Percentiles rank a stretch among this genome's conserved stretches.
These are phyloP conservation scores for Psophocarpus tetragonolobus DNA, from an alignment of 306 rosid species.

Conservation along the genomic window DNA sequence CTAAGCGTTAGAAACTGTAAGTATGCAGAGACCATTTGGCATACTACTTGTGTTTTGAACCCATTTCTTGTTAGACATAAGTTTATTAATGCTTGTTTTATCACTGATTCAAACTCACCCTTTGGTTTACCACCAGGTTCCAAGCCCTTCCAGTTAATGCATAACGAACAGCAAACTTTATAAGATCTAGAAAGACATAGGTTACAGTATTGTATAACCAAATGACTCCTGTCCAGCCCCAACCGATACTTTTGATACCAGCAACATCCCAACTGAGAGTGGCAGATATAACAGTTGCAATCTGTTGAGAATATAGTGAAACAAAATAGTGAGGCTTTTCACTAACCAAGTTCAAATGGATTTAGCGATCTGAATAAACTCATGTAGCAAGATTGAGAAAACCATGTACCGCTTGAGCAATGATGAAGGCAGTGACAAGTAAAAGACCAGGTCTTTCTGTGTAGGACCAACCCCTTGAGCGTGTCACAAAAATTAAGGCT, in stretches of 20 bases:
- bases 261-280: slow-evolving; percentile 41
- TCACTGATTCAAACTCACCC: slow-evolving; percentile 44
- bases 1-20: background rate
- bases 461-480: slow-evolving; percentile 74
- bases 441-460: slow-evolving; percentile 66
- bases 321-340: slow-evolving; percentile 13
- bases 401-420: slow-evolving; percentile 65
- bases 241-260: slow-evolving; percentile 55
- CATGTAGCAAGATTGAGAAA: background rate
- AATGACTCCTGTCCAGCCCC: slow-evolving; percentile 73
- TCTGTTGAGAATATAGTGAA: slow-evolving; percentile 33
- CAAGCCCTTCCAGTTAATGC: slow-evolving; percentile 73
- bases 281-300: slow-evolving; percentile 75
- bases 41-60: background rate
- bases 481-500: slow-evolving; percentile 74
- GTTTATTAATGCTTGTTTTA: background rate
- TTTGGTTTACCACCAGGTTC: slow-evolving; percentile 63
- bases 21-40: background rate
- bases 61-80: background rate
- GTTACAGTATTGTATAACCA: slow-evolving; percentile 59
- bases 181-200: slow-evolving; percentile 66
- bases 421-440: slow-evolving; percentile 58
- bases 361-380: background rate
- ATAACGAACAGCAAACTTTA: slow-evolving; percentile 72
- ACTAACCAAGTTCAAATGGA: background rate